Percentiles rank a stretch among this genome's conserved stretches.
Evolutionary conservation across 2,329 filamentous ascomycete species (phyloP).

Genomic region (Hymenoscyphus occultus): DNA sequence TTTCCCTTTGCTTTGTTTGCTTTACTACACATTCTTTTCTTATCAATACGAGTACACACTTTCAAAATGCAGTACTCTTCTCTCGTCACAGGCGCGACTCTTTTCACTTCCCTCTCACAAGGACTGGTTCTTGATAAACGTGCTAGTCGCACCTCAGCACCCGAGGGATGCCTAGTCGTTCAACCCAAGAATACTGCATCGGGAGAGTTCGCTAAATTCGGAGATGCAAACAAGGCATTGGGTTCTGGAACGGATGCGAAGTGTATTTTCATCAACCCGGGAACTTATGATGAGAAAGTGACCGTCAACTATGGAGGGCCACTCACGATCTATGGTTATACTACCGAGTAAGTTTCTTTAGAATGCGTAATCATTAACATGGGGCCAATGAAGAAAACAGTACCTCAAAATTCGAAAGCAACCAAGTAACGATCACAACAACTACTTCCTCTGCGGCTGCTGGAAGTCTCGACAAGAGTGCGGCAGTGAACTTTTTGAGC

Average conservation of each 20-base stretch:
- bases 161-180: background rate
- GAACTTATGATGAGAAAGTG: constrained; percentile 43
- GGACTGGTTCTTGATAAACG: constrained; percentile 1
- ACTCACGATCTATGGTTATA: constrained; percentile 48
- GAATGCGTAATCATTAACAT: background rate
- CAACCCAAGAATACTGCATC: constrained; percentile 1
- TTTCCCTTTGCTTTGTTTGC: no score
- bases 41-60: background rate
- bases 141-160: background rate
- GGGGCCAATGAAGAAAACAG: constrained; percentile 7
- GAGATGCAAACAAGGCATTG: constrained; percentile 15
- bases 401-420: constrained; percentile 18
- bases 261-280: constrained; percentile 40
- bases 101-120: background rate
- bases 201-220: constrained; percentile 17
- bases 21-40: background rate
- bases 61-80: background rate
- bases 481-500: constrained; percentile 48
- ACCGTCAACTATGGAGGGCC: constrained; percentile 41
- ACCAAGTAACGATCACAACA: constrained; percentile 19
- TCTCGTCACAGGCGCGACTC: background rate
- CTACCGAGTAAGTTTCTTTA: constrained; percentile 35
- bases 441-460: constrained; percentile 14
- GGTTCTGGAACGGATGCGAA: constrained; percentile 14
- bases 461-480: constrained; percentile 38